These are phyloP conservation scores for Thalia dealbata DNA, from an alignment of 176 grass and related monocot species.

Conservation along the genomic window DNA sequence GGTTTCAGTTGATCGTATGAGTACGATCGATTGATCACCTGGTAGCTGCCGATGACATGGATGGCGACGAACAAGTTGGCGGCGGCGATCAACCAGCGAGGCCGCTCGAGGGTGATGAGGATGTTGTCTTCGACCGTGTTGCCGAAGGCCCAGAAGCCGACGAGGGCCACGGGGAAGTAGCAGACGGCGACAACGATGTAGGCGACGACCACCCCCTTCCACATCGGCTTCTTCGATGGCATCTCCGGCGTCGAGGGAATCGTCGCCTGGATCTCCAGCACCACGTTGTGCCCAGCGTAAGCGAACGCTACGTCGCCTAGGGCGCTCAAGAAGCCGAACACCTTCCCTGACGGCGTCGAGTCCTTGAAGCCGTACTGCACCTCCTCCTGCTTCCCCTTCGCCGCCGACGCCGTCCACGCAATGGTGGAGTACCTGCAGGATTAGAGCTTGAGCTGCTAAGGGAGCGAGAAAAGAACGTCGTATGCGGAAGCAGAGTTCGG, in stretches of 20 bases:
- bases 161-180: constrained; percentile 78
- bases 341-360: constrained; percentile 34
- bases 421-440: constrained; percentile 71
- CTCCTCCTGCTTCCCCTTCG: constrained; percentile 41
- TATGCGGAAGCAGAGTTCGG: too few species aligned
- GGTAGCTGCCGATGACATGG: constrained; percentile 88
- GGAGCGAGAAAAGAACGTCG: too few species aligned
- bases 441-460: not conserved
- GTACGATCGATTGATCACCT: constrained; percentile 20
- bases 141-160: constrained; percentile 78
- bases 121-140: constrained; percentile 39
- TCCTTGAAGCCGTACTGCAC: constrained; percentile 44
- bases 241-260: constrained; percentile 69
- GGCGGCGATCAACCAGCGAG: constrained; percentile 67
- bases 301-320: constrained; percentile 67
- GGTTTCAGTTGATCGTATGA: not conserved
- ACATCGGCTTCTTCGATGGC: constrained; percentile 93
- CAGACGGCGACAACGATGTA: constrained; percentile 78
- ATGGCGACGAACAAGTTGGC: constrained; percentile 91
- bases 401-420: constrained; percentile 64
- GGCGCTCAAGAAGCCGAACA: constrained; percentile 68
- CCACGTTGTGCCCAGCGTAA: constrained; percentile 81
- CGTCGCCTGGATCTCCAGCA: constrained; percentile 88
- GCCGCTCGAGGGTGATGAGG: constrained; percentile 46
- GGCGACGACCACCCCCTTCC: constrained; percentile 81